These are phyloP conservation scores for Saussurea involucrata DNA, from an alignment of 129 eudicot species.

Conservation along the genomic window DNA sequence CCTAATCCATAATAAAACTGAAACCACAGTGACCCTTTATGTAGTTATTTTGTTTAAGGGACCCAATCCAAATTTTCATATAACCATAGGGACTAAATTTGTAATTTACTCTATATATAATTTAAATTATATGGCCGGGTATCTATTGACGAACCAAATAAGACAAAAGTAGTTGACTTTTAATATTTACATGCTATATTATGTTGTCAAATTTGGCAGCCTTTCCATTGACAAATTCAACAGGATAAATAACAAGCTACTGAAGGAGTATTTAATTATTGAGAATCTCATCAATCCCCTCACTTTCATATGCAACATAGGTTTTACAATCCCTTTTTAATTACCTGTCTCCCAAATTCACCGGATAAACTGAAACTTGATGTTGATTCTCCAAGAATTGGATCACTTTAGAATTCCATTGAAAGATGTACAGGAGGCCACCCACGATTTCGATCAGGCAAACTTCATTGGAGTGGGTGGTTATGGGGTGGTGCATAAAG, in stretches of 20 bases:
- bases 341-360: background rate
- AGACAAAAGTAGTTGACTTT: too few species aligned
- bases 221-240: background rate
- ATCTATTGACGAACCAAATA: too few species aligned
- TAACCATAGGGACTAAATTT: too few species aligned
- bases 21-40: too few species aligned
- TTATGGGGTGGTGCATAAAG: slow-evolving; percentile 17
- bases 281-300: background rate
- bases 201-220: background rate
- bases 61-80: too few species aligned
- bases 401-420: slow-evolving; percentile 17
- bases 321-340: background rate
- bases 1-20: too few species aligned
- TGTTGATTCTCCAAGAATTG: slow-evolving; percentile 11
- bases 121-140: too few species aligned
- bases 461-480: slow-evolving; percentile 21
- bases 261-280: too few species aligned
- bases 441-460: background rate
- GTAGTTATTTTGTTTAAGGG: too few species aligned
- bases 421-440: slow-evolving; percentile 9
- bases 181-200: too few species aligned
- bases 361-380: background rate
- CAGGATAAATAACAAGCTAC: too few species aligned
- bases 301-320: background rate
- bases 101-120: too few species aligned